Conservation (phyloP, 148 eudicot genomes). For the Fagopyrum homotropicum region DNA sequence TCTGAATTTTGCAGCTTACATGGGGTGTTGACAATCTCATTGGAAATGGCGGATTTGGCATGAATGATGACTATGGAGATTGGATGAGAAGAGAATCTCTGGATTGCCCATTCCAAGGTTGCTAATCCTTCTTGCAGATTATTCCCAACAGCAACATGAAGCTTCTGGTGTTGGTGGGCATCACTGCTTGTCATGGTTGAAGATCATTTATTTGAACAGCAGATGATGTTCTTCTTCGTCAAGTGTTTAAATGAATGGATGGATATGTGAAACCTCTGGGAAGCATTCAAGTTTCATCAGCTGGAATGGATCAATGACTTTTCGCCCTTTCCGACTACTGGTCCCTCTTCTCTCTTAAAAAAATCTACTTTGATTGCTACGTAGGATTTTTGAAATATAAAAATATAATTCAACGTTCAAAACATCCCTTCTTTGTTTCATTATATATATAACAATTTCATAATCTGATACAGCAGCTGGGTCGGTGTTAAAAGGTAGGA, state of each 20-base stretch:
- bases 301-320: slow-evolving; percentile 1
- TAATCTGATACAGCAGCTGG: neutral
- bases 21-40: slow-evolving; percentile 46
- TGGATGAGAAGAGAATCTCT: slow-evolving; percentile 37
- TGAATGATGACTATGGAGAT: slow-evolving; percentile 51
- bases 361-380: slow-evolving; percentile 5
- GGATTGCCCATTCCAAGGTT: slow-evolving; percentile 58
- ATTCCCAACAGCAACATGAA: slow-evolving; percentile 61
- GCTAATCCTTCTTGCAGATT: slow-evolving; percentile 50
- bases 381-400: neutral
- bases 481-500: neutral
- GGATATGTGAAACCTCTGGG: neutral
- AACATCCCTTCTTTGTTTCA: neutral
- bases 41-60: slow-evolving; percentile 29
- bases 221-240: neutral
- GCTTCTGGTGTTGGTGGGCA: slow-evolving; percentile 31
- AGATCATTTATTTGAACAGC: neutral
- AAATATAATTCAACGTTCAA: neutral
- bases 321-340: slow-evolving; percentile 3
- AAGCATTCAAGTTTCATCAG: slow-evolving; percentile 1
- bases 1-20: slow-evolving; percentile 30
- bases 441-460: neutral
- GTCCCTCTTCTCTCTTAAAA: neutral
- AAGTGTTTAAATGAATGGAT: neutral
- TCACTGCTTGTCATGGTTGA: slow-evolving; percentile 3